Conservation (phyloP, 768 basidiomycete species). For the Wakefieldia striispora region DNA sequence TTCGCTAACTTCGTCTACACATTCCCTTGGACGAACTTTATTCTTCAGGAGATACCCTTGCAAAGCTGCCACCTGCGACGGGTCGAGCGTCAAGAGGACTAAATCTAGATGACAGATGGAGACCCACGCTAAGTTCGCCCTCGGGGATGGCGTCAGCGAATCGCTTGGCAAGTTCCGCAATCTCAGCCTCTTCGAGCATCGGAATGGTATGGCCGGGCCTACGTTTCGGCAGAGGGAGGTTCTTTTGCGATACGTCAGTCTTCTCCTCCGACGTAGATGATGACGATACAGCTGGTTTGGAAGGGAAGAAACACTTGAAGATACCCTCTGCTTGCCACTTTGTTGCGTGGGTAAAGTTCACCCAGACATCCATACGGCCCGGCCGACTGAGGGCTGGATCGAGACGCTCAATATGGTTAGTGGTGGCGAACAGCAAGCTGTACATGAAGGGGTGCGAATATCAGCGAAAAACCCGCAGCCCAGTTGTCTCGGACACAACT, state of each 20-base stretch:
- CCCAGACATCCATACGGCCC: conserved; percentile 91
- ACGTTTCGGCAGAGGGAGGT: conserved; percentile 65
- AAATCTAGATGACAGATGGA: background rate
- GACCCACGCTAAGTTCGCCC: conserved; percentile 78
- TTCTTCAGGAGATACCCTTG: conserved; percentile 89
- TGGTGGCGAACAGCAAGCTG: conserved; percentile 86
- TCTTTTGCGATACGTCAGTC: conserved; percentile 58
- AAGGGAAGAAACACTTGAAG: conserved; percentile 94
- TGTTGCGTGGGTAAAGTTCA: conserved; percentile 87
- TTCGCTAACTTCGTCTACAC: conserved; percentile 73
- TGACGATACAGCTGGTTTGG: conserved; percentile 31
- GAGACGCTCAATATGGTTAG: conserved; percentile 91
- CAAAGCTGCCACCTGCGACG: conserved; percentile 66
- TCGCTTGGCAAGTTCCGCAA: conserved; percentile 72
- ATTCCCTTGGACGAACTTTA: conserved; percentile 85
- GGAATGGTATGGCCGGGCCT: conserved; percentile 64
- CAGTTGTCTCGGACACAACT: conserved; percentile 27
- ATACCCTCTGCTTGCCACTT: conserved; percentile 93
- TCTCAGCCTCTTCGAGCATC: conserved; percentile 71
- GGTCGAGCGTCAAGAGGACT: background rate
- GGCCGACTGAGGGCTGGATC: conserved; percentile 87
- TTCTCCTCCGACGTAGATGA: conserved; percentile 16
- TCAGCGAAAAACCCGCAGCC: conserved; percentile 16
- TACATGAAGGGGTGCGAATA: conserved; percentile 12
- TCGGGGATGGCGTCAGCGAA: conserved; percentile 85